Percentiles rank a stretch among this genome's conserved stretches.
Conservation (phyloP, 768 basidiomycete genomes). For the Pulveroboletus sp. region DNA sequence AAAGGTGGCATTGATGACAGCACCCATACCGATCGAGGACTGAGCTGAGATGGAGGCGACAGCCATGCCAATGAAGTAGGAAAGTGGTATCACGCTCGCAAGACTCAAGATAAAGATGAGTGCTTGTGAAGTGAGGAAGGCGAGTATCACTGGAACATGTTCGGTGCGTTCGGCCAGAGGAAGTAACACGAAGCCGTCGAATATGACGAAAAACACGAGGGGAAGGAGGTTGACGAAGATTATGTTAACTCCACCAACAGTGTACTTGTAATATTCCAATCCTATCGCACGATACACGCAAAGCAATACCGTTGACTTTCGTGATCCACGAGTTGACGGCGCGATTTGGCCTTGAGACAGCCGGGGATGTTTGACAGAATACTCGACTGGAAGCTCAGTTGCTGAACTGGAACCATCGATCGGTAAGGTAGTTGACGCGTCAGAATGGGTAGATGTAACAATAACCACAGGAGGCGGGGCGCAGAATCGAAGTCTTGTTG, state of each 20-base stretch:
- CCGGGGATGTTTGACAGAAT: constrained; percentile 67
- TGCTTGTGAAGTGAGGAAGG: constrained; percentile 63
- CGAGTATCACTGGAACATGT: constrained; percentile 61
- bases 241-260: constrained; percentile 97
- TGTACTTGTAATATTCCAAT: constrained; percentile 96
- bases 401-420: constrained; percentile 6
- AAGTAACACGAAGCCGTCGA: constrained; percentile 82
- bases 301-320: constrained; percentile 81
- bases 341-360: constrained; percentile 86
- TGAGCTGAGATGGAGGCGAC: constrained; percentile 99
- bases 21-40: constrained; percentile 98
- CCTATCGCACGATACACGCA: constrained; percentile 94
- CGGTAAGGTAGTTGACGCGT: constrained; percentile 11
- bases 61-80: constrained; percentile 99
- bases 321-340: constrained; percentile 65
- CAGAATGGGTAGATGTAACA: constrained; percentile 27
- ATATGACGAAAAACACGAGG: constrained; percentile 92
- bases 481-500: constrained; percentile 87
- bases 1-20: constrained; percentile 98
- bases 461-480: constrained; percentile 75
- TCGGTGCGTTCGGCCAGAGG: constrained; percentile 62
- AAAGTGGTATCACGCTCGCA: constrained; percentile 90
- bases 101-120: constrained; percentile 83
- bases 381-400: constrained; percentile 35
- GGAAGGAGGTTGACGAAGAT: constrained; percentile 93